Percentiles rank a stretch among this genome's conserved stretches.
Conservation (phyloP, 192 early-diverging fungal genomes). For the Mortierella antarctica region DNA sequence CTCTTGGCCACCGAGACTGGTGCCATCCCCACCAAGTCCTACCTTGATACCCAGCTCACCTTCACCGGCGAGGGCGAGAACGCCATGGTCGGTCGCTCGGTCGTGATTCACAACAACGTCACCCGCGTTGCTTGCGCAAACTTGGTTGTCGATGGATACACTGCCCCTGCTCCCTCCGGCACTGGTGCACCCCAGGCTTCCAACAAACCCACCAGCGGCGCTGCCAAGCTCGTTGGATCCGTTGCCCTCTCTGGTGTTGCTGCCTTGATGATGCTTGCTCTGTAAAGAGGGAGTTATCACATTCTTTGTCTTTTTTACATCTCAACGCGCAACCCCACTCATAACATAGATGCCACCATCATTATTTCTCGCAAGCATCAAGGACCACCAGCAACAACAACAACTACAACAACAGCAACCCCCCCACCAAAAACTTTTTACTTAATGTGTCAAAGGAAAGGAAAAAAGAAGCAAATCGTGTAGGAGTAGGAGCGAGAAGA, state of each 20-base stretch:
- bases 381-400: background rate
- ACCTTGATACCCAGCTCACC: conserved; percentile 53
- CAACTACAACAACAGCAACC: background rate
- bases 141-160: conserved; percentile 49
- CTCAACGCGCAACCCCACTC: background rate
- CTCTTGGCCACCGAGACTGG: conserved; percentile 44
- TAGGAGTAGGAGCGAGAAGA: background rate
- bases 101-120: conserved; percentile 67
- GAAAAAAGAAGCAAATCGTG: background rate
- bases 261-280: conserved; percentile 42
- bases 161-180: background rate
- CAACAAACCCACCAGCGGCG: conserved; percentile 4
- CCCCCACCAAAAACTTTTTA: background rate
- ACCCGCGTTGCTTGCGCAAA: conserved; percentile 67
- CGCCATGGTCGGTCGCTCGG: conserved; percentile 63
- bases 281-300: conserved; percentile 12
- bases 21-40: conserved; percentile 21
- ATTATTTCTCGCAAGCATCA: background rate
- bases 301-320: conserved; percentile 3
- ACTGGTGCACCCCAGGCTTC: background rate
- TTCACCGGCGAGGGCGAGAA: conserved; percentile 51
- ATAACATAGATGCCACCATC: background rate
- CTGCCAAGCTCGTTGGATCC: conserved; percentile 42
- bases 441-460: too few relatives aligned
- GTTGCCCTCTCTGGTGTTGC: conserved; percentile 35